Evolutionary conservation across 371 early-diverging fungal species (phyloP), one percentile per base, ranked within the genome.

Genomic region (Mortierella sp.): DNA sequence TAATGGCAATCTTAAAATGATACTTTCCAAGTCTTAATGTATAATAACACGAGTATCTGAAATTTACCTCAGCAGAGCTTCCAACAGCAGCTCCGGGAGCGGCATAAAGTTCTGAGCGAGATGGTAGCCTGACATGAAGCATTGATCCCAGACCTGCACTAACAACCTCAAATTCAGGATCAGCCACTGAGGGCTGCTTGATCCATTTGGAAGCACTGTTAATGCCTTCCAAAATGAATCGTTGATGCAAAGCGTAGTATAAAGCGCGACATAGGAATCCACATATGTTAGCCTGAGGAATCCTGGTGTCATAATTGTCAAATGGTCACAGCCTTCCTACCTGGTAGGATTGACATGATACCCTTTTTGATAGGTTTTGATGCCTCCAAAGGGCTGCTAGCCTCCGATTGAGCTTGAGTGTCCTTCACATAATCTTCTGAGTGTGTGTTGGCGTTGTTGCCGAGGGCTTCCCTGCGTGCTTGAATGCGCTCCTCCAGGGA

Each of bases 31-130:
- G 13, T n/a, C 0, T 5, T 8, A 9, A 31, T 40, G 19, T 8
- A 9, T 28, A 68, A 19, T 28, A 29, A 37, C 10, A 10, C 9
- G 34, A 45, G 13, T 15, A 4, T 17, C 49, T 7, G 13, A 22
- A 53, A 15, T 35, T 12, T 56, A 89, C 88, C 71, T 85, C 81
- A 15, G 83, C 85, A n/a, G 91, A 91, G 34, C 86, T 82, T 64
- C 87, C 90, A n/a, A 91, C 76, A 32, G 89, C 88, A 42, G 89
- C 86, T n/a, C 90, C 91, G 31, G 90, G 87, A 19, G 85, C 85
- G 29, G 91, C 88, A 64, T 84, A 87, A 59, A 91, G 88, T 63
- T 88, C 88, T n/a, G 89, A 85, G 34, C 88, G 88, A 34, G 90
- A 86, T 5, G 91, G 91, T 58, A 91, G 60, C 43, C 79, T 72